Evolutionary conservation across 306 rosid genomes (phyloP), one percentile per base, ranked within the genome.

Genomic region (Lathyrus tuberosus): DNA sequence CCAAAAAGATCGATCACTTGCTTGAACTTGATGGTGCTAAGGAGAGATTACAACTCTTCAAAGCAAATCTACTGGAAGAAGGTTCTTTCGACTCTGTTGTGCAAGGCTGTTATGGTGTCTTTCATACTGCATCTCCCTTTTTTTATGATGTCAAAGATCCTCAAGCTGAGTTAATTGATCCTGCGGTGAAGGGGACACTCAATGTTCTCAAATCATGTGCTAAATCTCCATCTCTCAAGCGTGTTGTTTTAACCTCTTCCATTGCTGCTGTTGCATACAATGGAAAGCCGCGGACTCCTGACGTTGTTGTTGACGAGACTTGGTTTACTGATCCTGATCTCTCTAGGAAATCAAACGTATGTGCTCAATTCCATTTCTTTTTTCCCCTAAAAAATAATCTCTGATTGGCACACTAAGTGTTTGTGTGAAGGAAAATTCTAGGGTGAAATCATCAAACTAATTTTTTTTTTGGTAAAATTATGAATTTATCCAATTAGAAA

Each of bases 41-140:
- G 57, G 88, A 84, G 43, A 79, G 91, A 40, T 41, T 86, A 77
- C 81, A 74, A 9, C 28, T 84, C 37, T 49, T 81, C 15, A 62
- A 79, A 68, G 91, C 91, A 11, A 65, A 84, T 65, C 77, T 86
- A 4, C 53, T 86, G 2, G 88, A 86, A n/a, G 85, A 81, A 74
- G 86, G 88, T 13, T 81, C 88, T 6, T 86, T 86, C 24, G 82
- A 86, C 57, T 7, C 76, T 22, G 78, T 63, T n/a, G 47, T 84
- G 44, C 46, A 81, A 31, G 88, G 86, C 9, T 86, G 91, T 68
- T 53, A 73, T 15, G 84, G 85, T 44, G 88, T 86, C 5, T 84
- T 86, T 51, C 88, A 86, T 40, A 81, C 83, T 11, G 88, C 90
- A 1, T 86, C 87, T 40, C 90, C 90, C 2, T 78, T 86, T 6